Evolutionary conservation across 2,329 filamentous ascomycete species (phyloP).

Genomic region (Fusarium graminum): DNA sequence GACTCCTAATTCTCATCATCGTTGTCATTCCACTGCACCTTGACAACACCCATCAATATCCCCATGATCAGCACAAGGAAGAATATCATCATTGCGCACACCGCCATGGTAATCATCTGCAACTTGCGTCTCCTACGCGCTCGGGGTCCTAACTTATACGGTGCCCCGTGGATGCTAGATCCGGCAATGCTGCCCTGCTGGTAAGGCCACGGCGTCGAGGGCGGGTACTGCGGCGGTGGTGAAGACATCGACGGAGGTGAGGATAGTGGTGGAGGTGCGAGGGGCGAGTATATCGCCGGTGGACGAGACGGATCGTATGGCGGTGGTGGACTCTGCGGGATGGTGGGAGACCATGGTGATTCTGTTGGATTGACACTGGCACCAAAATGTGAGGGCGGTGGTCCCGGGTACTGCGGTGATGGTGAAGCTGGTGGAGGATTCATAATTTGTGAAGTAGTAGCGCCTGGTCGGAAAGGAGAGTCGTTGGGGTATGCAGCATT

Average conservation of each 20-base stretch:
- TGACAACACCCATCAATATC: slow-evolving; percentile 47
- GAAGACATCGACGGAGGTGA: slow-evolving; percentile 16
- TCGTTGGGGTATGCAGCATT: slow-evolving; percentile 52
- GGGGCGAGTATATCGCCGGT: slow-evolving; percentile 46
- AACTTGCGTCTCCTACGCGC: slow-evolving; percentile 40
- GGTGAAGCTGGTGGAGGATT: slow-evolving; percentile 22
- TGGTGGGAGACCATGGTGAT: slow-evolving; percentile 37
- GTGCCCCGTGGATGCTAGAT: slow-evolving; percentile 32
- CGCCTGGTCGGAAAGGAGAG: slow-evolving; percentile 46
- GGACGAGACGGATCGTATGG: slow-evolving; percentile 49
- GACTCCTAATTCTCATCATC: slow-evolving; percentile 21
- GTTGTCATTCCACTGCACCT: slow-evolving; percentile 36
- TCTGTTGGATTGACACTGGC: slow-evolving; percentile 8
- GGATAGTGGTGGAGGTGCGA: slow-evolving; percentile 27
- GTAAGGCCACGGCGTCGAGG: slow-evolving; percentile 40
- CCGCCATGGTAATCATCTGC: slow-evolving; percentile 42
- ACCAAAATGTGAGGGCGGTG: slow-evolving; percentile 22
- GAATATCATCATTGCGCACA: slow-evolving; percentile 45
- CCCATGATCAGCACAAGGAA: slow-evolving; percentile 47
- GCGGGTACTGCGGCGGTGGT: slow-evolving; percentile 33
- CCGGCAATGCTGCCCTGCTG: slow-evolving; percentile 35
- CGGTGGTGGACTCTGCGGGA: slow-evolving; percentile 46
- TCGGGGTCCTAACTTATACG: slow-evolving; percentile 44
- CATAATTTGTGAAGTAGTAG: slow-evolving; percentile 25
- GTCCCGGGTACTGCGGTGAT: slow-evolving; percentile 28